Percentiles rank a stretch among this genome's conserved stretches.
Conservation (phyloP, 768 basidiomycete species). For the Zangia roseola region DNA sequence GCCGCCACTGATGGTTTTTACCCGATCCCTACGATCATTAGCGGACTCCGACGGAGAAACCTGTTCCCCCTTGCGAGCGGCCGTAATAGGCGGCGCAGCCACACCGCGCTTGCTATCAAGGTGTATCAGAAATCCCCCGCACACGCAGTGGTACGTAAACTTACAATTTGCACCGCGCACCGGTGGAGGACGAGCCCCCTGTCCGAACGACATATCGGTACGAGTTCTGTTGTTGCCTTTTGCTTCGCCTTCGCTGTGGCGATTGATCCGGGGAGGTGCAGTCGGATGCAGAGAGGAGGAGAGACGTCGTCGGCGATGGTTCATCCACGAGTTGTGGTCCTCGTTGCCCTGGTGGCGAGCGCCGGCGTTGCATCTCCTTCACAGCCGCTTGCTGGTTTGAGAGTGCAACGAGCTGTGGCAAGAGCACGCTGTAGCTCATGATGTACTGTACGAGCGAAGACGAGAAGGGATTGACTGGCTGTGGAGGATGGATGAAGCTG, state of each 20-base stretch:
- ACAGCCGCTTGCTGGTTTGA: slow-evolving; percentile 3
- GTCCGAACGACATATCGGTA: slow-evolving; percentile 44
- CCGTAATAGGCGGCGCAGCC: slow-evolving; percentile 21
- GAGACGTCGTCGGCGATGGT: slow-evolving; percentile 17
- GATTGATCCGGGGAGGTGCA: slow-evolving; percentile 11
- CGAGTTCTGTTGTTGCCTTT: slow-evolving; percentile 32
- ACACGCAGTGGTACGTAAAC: slow-evolving; percentile 6
- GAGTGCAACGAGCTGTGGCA: slow-evolving; percentile 15
- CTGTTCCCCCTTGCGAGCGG: slow-evolving; percentile 6
- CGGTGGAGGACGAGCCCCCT: slow-evolving; percentile 42
- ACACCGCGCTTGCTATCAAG: slow-evolving; percentile 22
- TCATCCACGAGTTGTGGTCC: slow-evolving; percentile 16
- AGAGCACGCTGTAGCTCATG: slow-evolving; percentile 17
- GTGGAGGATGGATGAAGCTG: slow-evolving; percentile 36
- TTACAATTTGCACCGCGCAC: slow-evolving; percentile 43
- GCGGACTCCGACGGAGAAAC: slow-evolving; percentile 4
- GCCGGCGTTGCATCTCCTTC: background rate
- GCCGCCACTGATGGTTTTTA: slow-evolving; percentile 27
- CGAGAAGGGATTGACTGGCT: slow-evolving; percentile 10
- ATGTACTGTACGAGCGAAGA: slow-evolving; percentile 15
- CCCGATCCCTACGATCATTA: slow-evolving; percentile 4
- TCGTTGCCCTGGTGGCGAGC: slow-evolving; percentile 6
- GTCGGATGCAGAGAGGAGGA: slow-evolving; percentile 24
- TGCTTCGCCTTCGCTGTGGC: background rate
- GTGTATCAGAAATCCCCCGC: background rate